Conservation (phyloP, 768 basidiomycete species). For the Sutorius australiensis region DNA sequence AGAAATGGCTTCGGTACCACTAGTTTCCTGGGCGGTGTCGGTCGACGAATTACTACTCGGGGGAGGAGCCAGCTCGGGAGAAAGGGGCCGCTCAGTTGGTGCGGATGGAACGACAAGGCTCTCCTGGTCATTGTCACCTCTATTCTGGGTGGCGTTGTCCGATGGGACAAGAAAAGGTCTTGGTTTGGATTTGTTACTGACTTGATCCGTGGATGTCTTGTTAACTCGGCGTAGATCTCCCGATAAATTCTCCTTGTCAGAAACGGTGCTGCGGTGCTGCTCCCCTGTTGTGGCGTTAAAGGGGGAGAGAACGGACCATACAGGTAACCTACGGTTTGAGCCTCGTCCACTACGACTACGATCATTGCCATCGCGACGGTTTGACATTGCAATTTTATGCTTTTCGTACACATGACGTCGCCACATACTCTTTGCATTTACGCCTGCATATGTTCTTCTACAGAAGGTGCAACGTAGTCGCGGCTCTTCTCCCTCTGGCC, state of each 20-base stretch:
- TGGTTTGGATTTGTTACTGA: slow-evolving; percentile 17
- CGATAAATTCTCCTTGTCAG: slow-evolving; percentile 33
- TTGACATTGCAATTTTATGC: slow-evolving; percentile 87
- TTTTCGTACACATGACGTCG: slow-evolving; percentile 84
- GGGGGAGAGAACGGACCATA: slow-evolving; percentile 2
- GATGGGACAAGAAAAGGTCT: slow-evolving; percentile 21
- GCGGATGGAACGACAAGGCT: slow-evolving; percentile 14
- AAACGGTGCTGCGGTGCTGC: slow-evolving; percentile 48
- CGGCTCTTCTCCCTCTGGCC: slow-evolving; percentile 80
- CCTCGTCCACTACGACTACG: slow-evolving; percentile 56
- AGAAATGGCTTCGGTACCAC: background rate
- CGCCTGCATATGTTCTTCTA: slow-evolving; percentile 76
- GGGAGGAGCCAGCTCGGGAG: slow-evolving; percentile 18
- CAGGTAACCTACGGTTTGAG: slow-evolving; percentile 53
- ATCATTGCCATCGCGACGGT: slow-evolving; percentile 69
- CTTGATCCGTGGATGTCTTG: slow-evolving; percentile 21
- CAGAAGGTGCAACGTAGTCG: slow-evolving; percentile 82
- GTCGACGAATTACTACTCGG: background rate
- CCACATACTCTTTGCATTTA: slow-evolving; percentile 93
- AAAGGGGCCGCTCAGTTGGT: slow-evolving; percentile 27
- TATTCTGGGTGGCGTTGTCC: slow-evolving; percentile 11
- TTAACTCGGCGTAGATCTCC: slow-evolving; percentile 29
- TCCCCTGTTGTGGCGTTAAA: slow-evolving; percentile 46
- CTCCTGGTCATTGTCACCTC: slow-evolving; percentile 12
- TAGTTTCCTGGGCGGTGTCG: background rate